phyloP scores from a whole-genome alignment of 176 grass and related monocot species.

The Rhipidocladum racemiflorum region DNA sequence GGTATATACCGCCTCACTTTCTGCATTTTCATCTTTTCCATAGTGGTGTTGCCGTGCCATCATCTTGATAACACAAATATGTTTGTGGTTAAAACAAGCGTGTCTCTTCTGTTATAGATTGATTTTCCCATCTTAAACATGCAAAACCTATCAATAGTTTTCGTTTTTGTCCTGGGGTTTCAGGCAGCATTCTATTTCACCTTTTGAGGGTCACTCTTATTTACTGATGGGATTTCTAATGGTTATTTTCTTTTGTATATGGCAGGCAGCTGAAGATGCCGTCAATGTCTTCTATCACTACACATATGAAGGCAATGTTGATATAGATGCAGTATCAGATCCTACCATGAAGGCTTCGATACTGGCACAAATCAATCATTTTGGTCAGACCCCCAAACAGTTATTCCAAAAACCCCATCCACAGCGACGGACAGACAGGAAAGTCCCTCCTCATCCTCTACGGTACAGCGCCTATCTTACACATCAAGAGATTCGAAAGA shows the following conservation, averaged over 20 bases:
- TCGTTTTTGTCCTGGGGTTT: background rate
- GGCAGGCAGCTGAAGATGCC: constrained; percentile 93
- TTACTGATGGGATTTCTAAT: constrained; percentile 28
- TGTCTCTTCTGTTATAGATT: background rate
- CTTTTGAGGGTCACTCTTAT: background rate
- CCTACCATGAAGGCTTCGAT: constrained; percentile 99
- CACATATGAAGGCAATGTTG: constrained; percentile 97
- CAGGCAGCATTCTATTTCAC: constrained; percentile 1
- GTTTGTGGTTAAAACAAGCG: constrained; percentile 12
- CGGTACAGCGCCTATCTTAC: constrained; percentile 65
- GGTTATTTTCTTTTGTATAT: constrained; percentile 31
- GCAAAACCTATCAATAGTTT: background rate
- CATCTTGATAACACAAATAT: constrained; percentile 14
- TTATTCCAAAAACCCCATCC: constrained; percentile 86
- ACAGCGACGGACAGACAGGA: constrained; percentile 82
- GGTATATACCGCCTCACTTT: constrained; percentile 47
- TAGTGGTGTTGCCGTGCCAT: constrained; percentile 9
- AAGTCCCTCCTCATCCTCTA: constrained; percentile 81
- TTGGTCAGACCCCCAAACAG: constrained; percentile 98
- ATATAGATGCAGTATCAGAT: constrained; percentile 94
- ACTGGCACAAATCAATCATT: constrained; percentile 99
- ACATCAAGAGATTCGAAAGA: constrained; percentile 80
- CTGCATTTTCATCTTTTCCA: constrained; percentile 23
- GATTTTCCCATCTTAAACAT: background rate
- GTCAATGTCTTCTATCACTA: constrained; percentile 99